Evolutionary conservation across 495 filamentous ascomycete species (phyloP).

Genomic region (Penicillium robsamsonii): DNA sequence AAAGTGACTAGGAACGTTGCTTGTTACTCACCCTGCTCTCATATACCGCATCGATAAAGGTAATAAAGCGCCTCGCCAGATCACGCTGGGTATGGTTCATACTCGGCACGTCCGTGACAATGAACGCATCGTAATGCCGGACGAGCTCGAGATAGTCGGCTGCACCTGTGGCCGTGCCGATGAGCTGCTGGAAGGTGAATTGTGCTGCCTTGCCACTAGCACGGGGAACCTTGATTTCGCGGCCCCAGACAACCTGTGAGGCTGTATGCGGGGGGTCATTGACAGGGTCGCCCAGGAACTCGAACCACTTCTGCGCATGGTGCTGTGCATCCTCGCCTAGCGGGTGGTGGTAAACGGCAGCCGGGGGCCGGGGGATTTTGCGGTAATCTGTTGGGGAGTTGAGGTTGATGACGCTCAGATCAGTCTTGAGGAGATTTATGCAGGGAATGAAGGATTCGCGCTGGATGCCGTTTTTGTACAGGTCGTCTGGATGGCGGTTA

Average conservation of each 20-base stretch:
- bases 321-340: conserved; percentile 71
- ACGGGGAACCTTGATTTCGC: conserved; percentile 79
- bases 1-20: not conserved
- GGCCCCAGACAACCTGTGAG: conserved; percentile 88
- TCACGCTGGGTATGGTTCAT: conserved; percentile 89
- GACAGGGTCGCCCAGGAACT: conserved; percentile 81
- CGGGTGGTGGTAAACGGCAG: conserved; percentile 87
- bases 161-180: conserved; percentile 80
- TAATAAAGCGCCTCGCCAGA: conserved; percentile 89
- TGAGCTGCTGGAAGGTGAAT: conserved; percentile 88
- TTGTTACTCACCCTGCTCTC: conserved; percentile 58
- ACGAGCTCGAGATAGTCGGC: conserved; percentile 95
- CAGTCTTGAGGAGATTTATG: conserved; percentile 82
- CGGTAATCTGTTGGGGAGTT: conserved; percentile 96
- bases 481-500: conserved; percentile 93
- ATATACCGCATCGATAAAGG: conserved; percentile 95
- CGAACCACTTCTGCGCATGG: conserved; percentile 93
- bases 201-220: conserved; percentile 85
- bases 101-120: conserved; percentile 85
- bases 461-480: conserved; percentile 98
- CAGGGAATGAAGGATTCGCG: conserved; percentile 92
- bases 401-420: conserved; percentile 85
- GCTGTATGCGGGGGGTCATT: conserved; percentile 72
- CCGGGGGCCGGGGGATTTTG: conserved; percentile 90
- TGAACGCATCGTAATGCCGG: conserved; percentile 85